These are phyloP conservation scores for Nymphaea thermarum DNA, from an alignment of 164 flowering plant genomes.

Conservation along the genomic window DNA sequence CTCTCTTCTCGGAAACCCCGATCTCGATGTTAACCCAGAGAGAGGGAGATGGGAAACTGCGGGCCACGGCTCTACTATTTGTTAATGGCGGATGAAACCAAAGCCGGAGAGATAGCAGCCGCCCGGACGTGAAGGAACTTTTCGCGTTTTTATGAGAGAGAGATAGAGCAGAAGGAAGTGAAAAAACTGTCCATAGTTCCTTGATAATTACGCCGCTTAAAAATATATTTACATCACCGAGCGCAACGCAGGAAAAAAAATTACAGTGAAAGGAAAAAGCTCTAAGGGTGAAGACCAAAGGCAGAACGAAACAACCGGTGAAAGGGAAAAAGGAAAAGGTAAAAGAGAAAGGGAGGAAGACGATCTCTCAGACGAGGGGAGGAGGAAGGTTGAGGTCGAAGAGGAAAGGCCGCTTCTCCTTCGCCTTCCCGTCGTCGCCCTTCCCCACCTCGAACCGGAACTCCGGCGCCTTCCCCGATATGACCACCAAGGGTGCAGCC, in stretches of 20 bases:
- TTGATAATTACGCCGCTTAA: background rate
- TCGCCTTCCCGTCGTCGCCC: slow-evolving; percentile 19
- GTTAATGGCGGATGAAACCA: too few relatives aligned
- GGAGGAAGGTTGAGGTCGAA: slow-evolving; percentile 47
- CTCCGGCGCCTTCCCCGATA: background rate
- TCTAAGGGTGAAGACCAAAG: too few relatives aligned
- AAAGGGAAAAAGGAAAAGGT: background rate
- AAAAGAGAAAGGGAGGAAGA: background rate
- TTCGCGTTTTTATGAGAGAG: background rate
- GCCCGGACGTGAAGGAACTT: too few relatives aligned
- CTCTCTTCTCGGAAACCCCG: too few relatives aligned
- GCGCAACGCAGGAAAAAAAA: background rate
- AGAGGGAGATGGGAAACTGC: too few relatives aligned
- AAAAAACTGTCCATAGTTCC: background rate
- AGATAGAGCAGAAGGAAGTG: background rate
- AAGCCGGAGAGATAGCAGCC: too few relatives aligned
- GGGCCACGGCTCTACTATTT: too few relatives aligned
- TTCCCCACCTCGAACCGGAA: slow-evolving; percentile 6
- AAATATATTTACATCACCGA: background rate
- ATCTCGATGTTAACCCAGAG: too few relatives aligned
- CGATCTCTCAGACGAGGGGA: slow-evolving; percentile 23
- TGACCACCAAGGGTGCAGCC: slow-evolving; percentile 12
- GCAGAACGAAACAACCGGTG: background rate
- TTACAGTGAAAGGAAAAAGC: background rate
- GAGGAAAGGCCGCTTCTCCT: slow-evolving; percentile 30